Percentiles rank a stretch among this genome's conserved stretches.
phyloP scores from a whole-genome alignment of 129 eudicot species.

The Lactuca saligna region DNA sequence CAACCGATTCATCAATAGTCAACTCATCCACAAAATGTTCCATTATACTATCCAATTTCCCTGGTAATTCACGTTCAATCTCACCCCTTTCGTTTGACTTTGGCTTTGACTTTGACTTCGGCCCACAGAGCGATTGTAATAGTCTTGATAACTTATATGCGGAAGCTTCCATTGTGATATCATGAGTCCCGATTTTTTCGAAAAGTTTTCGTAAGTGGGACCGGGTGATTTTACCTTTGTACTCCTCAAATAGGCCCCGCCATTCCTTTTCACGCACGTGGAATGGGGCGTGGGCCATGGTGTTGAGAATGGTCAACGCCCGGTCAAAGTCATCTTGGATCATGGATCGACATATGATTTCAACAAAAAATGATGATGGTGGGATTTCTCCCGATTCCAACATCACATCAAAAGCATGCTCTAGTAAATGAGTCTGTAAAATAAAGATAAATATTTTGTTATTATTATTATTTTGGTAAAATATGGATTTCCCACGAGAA shows the following conservation, averaged over 20 bases:
- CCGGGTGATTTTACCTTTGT: conserved; percentile 50
- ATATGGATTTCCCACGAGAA: not conserved
- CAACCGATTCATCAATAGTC: conserved; percentile 27
- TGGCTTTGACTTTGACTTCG: conserved; percentile 27
- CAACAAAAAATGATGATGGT: conserved; percentile 55
- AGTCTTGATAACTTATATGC: conserved; percentile 53
- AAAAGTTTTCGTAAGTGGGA: conserved; percentile 41
- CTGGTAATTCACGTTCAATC: not conserved
- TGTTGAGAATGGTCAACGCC: conserved; percentile 56
- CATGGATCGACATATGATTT: conserved; percentile 65
- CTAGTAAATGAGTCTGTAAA: conserved; percentile 71
- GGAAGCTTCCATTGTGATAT: conserved; percentile 53
- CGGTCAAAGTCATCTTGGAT: conserved; percentile 47
- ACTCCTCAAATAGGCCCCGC: conserved; percentile 58
- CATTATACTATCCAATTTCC: conserved; percentile 22
- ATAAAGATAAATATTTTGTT: conserved; percentile 13
- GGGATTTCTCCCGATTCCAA: conserved; percentile 90
- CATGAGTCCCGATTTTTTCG: conserved; percentile 35
- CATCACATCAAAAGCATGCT: conserved; percentile 81
- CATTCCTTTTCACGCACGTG: conserved; percentile 66
- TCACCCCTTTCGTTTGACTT: conserved; percentile 13
- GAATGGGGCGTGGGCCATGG: conserved; percentile 82
- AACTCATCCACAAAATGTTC: conserved; percentile 39
- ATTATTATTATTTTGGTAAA: not conserved
- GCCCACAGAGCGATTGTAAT: conserved; percentile 55